phyloP scores from a whole-genome alignment of 2,329 filamentous ascomycete species.

The Niveomyces coronatus region DNA sequence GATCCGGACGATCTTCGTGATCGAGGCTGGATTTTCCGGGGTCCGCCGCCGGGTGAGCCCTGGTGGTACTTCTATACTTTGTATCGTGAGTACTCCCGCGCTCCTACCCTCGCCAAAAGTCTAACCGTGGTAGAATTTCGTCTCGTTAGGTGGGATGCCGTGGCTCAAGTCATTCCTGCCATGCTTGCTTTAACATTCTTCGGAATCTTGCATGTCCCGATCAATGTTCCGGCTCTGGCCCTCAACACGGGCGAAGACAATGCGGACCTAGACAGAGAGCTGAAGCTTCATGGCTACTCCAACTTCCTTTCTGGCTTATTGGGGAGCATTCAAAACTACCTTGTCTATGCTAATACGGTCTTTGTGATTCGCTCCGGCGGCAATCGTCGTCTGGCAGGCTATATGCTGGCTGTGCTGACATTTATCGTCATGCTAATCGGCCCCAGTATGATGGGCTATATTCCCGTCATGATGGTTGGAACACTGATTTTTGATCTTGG shows the following conservation, averaged over 20 bases:
- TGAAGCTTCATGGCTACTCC: conserved; percentile 86
- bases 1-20: conserved; percentile 56
- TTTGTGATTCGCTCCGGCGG: conserved; percentile 92
- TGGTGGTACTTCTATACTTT: conserved; percentile 98
- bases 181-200: conserved; percentile 98
- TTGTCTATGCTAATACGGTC: conserved; percentile 96
- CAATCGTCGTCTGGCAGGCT: conserved; percentile 73
- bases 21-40: conserved; percentile 84
- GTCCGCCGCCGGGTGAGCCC: conserved; percentile 72
- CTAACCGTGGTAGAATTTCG: conserved; percentile 63
- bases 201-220: conserved; percentile 90
- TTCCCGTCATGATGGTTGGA: conserved; percentile 94
- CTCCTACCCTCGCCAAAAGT: conserved; percentile 13
- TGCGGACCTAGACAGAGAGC: conserved; percentile 78
- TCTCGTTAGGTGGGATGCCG: conserved; percentile 71
- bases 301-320: conserved; percentile 80
- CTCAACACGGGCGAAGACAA: conserved; percentile 89
- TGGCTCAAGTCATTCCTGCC: conserved; percentile 76
- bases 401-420: conserved; percentile 73
- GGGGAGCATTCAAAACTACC: conserved; percentile 91
- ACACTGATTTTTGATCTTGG: conserved; percentile 91
- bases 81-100: conserved; percentile 54
- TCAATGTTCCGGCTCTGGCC: conserved; percentile 90
- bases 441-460: conserved; percentile 81
- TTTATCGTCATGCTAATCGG: conserved; percentile 75